phyloP scores from a whole-genome alignment of 805 yeast species.

The Barnettozyma californica region DNA sequence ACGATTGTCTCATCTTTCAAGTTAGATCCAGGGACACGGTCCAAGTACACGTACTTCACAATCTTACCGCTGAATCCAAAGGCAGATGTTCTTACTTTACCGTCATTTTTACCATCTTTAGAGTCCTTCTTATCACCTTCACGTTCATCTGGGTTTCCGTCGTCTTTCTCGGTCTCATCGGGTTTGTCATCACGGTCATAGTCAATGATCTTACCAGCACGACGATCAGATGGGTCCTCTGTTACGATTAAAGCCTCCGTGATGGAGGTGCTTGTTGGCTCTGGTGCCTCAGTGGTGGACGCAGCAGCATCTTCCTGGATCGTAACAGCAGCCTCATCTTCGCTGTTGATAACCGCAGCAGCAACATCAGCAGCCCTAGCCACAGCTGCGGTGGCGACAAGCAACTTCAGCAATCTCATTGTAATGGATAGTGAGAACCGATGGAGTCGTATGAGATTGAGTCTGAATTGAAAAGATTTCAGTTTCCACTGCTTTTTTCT shows the following conservation, averaged over 20 bases:
- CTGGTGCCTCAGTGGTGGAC: not conserved
- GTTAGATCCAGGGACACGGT: constrained; percentile 32
- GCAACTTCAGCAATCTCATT: constrained; percentile 1
- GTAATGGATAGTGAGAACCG: not conserved
- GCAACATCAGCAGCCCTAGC: constrained; percentile 1
- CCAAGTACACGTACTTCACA: constrained; percentile 54
- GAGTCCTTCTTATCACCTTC: constrained; percentile 32
- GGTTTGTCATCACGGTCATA: constrained; percentile 26
- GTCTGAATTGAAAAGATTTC: not conserved
- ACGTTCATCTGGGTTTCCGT: constrained; percentile 26
- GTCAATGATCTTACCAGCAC: constrained; percentile 15
- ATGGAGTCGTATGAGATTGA: no score
- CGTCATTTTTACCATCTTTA: constrained; percentile 32
- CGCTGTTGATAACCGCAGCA: not conserved
- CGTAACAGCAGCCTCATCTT: not conserved
- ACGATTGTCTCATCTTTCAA: constrained; percentile 60
- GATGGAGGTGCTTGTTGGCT: not conserved
- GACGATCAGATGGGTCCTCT: constrained; percentile 1
- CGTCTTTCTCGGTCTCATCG: constrained; percentile 25
- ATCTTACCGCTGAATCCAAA: constrained; percentile 49
- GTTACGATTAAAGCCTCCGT: not conserved
- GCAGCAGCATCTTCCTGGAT: not conserved
- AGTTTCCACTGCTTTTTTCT: not conserved
- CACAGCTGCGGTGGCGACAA: not conserved
- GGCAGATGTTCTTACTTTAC: constrained; percentile 29